A percentile compares a stretch with the other conserved stretches of the same genome.
These are phyloP conservation scores for Ceratobasidium sp. DNA, from an alignment of 1,284 basidiomycete species.

Conservation along the genomic window DNA sequence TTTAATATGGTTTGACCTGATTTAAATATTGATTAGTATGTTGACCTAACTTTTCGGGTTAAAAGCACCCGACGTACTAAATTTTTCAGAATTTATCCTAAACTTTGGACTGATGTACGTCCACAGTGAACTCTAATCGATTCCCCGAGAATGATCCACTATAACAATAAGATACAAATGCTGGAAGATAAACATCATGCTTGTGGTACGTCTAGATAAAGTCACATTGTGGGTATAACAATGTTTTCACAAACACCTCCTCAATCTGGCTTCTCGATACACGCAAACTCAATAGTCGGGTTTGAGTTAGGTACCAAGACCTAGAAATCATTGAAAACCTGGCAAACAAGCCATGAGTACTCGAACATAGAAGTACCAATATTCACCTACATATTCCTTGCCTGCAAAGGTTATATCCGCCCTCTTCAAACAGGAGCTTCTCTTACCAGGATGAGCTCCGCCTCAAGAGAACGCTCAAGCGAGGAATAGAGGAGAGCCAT, in stretches of 20 bases:
- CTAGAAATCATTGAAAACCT: slow-evolving; percentile 38
- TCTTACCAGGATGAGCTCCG: slow-evolving; percentile 37
- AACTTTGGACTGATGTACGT: background rate
- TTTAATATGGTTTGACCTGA: no score
- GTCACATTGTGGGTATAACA: background rate
- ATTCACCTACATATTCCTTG: slow-evolving; percentile 23
- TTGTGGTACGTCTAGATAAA: background rate
- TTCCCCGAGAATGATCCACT: background rate
- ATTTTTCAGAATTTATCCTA: background rate
- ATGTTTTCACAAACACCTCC: background rate
- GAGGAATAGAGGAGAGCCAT: slow-evolving; percentile 25
- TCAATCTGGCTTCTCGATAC: background rate
- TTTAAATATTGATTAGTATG: no score
- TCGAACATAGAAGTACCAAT: background rate
- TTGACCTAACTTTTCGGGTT: no score
- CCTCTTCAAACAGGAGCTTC: slow-evolving; percentile 20
- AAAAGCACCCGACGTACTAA: no score
- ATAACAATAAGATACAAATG: background rate
- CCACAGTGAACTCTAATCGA: background rate
- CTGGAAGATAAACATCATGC: background rate
- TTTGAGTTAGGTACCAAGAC: slow-evolving; percentile 10
- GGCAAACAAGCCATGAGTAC: background rate
- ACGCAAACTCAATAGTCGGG: background rate
- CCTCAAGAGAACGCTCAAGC: slow-evolving; percentile 35
- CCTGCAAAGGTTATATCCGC: slow-evolving; percentile 37